phyloP scores from a whole-genome alignment of 2,329 filamentous ascomycete genomes.

The Fusarium oligoseptatum region DNA sequence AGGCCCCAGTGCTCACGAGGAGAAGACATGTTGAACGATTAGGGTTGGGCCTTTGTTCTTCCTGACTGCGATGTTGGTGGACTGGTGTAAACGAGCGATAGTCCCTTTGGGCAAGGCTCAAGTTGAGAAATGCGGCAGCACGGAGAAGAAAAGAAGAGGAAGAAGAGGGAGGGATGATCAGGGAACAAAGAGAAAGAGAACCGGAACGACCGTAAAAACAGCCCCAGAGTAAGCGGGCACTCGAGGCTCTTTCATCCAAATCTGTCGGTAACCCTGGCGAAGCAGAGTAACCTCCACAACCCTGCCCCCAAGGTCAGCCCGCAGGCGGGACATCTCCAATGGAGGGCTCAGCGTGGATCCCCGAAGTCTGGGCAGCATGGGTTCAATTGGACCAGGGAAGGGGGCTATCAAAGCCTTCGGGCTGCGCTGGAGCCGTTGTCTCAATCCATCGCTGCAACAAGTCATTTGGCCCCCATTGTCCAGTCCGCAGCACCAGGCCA shows the following conservation, averaged over 20 bases:
- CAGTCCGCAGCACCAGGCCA: not conserved
- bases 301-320: constrained; percentile 4
- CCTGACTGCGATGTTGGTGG: not conserved
- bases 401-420: constrained; percentile 9
- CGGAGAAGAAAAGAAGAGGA: not conserved
- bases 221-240: constrained; percentile 13
- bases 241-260: constrained; percentile 25
- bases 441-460: not conserved
- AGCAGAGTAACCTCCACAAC: not conserved
- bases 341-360: constrained; percentile 19
- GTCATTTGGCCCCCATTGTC: not conserved
- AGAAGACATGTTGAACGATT: constrained; percentile 29
- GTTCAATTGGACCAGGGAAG: constrained; percentile 22
- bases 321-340: constrained; percentile 19
- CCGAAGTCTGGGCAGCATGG: constrained; percentile 19
- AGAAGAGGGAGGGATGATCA: not conserved
- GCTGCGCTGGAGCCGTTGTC: constrained; percentile 9
- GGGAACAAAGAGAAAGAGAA: constrained; percentile 7
- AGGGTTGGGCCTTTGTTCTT: not conserved
- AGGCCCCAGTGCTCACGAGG: constrained; percentile 44
- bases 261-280: not conserved
- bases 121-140: not conserved
- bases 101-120: not conserved
- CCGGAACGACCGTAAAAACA: not conserved
- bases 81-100: not conserved